Evolutionary conservation across 2,329 filamentous ascomycete genomes (phyloP), one percentile per base, ranked within the genome.

Genomic region (Pezicula carpinea): DNA sequence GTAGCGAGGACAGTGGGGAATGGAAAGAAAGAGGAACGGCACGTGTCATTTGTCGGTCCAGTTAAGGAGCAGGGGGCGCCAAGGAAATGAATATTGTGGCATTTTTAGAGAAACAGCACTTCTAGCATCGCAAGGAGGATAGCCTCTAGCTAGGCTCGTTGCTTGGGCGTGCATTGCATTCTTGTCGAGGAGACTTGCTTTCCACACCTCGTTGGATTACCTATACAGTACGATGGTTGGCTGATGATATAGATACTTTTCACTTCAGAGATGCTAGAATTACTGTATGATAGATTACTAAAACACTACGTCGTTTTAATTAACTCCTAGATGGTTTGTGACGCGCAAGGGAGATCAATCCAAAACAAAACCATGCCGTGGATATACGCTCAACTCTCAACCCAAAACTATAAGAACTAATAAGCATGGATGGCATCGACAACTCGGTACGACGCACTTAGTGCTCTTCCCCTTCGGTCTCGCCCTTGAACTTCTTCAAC

Each of bases 41-140:
- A 64, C 43, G 65, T 67, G 26, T 62, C 59, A 5, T 66, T 67
- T 52, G 61, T 65, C 2, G 61, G 58, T 38, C 61, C 64, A 4
- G 56, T 61, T 2, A 61, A 59, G 48, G 50, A 53, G 8, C 39
- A 41, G 32, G 43, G 38, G 17, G 51, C 46, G 35, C 53, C 54
- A 35, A 52, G 51, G 46, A 47, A 47, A 54, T 49, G 46, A 47
- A 41, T 15, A 32, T 44, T 32, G 23, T 23, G 17, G n/a, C 14
- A 26, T 44, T 32, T 19, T 19, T 14, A 18, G 26, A 6, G 32
- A 43, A 26, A 44, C 40, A 22, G 34, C 21, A 23, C 38, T 17
- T 21, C 21, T 31, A 22, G 33, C 21, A 35, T 44, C 18, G 18
- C 23, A 15, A 18, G 33, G 33, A 18, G 33, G 33, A 14, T 14